Base-by-base conservation (phyloP, 257 asterid species). In the Solanum ahanhuiri region DNA sequence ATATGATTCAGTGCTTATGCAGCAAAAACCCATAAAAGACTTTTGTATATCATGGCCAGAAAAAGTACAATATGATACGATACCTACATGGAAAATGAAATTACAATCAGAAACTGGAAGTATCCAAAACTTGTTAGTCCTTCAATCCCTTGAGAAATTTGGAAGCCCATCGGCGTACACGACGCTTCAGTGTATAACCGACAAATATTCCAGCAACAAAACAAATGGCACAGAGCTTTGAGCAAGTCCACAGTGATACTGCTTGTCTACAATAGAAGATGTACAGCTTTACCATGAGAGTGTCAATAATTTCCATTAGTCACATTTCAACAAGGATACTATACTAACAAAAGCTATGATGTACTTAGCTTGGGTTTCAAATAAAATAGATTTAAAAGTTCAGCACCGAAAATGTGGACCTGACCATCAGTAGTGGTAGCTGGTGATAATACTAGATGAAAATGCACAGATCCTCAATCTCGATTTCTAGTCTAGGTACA, bases 121-220 rank as follows among this genome's bases (percentile, higher is more conserved):
- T 48, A 48, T 81, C 67, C 43, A 48, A 48, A 48, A 45, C 41
- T 48, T 30, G 10, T 81, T 48, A 28, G 86, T 94, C 96, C 88
- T 93, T 94, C 87, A 94, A 69, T 87, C 89, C 91, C 88, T 88
- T 87, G 57, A 96, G 91, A 84, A 96, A 87, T 81, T 71, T 94
- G 41, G 96, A 90, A 31, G 96, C 97, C 98, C 98, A 95, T 28
- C 93, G 93, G 39, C 90, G 90, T 66, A 96, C 98, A 37, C 94
- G 94, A 77, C 91, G 88, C 91, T 96, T 96, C 92, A 96, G 90
- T 7, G 98, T 93, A 91, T 92, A 96, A 79, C 98, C 99, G 45
- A 88, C 92, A 82, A 95, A 15, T 58, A 93, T 82, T 87, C 99
- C 99, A 86, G 95, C 98, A 89, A 96, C 90, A 89, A 96, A 96